Evolutionary conservation across 148 eudicot genomes (phyloP).

Genomic region (Silene conica): DNA sequence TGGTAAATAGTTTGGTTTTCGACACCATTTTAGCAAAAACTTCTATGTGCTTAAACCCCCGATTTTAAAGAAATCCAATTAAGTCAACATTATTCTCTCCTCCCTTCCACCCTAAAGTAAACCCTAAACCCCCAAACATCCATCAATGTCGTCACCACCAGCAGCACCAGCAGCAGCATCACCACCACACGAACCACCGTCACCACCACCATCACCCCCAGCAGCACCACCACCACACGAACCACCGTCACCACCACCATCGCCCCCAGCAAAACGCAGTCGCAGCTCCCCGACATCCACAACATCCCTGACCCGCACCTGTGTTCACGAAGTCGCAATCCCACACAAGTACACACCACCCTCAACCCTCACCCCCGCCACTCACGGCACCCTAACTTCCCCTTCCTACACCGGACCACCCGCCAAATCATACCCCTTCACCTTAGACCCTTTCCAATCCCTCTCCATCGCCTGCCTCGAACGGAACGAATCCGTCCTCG

Average conservation of each 20-base stretch:
- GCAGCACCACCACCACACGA: neutral
- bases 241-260: neutral
- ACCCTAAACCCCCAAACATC: neutral
- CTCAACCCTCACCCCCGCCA: constrained; percentile 29
- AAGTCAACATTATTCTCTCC: neutral
- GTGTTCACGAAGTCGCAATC: constrained; percentile 92
- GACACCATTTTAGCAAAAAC: too few species aligned
- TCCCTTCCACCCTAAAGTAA: neutral
- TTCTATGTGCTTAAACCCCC: too few species aligned
- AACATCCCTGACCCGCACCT: constrained; percentile 42
- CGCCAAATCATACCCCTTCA: constrained; percentile 71
- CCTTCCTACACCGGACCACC: constrained; percentile 52
- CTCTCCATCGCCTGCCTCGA: constrained; percentile 87
- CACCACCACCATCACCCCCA: too few species aligned
- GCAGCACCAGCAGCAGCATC: neutral
- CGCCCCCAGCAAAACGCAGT: constrained; percentile 24
- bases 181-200: neutral
- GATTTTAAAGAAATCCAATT: too few species aligned
- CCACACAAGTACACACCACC: constrained; percentile 47
- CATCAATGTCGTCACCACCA: neutral
- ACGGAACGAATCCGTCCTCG: constrained; percentile 77
- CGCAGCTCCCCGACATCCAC: constrained; percentile 18
- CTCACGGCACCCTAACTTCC: constrained; percentile 65
- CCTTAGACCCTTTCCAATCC: constrained; percentile 80
- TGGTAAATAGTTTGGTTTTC: too few species aligned